Evolutionary conservation across 331 rosid genomes (phyloP).

Genomic region (Telfairia occidentalis): DNA sequence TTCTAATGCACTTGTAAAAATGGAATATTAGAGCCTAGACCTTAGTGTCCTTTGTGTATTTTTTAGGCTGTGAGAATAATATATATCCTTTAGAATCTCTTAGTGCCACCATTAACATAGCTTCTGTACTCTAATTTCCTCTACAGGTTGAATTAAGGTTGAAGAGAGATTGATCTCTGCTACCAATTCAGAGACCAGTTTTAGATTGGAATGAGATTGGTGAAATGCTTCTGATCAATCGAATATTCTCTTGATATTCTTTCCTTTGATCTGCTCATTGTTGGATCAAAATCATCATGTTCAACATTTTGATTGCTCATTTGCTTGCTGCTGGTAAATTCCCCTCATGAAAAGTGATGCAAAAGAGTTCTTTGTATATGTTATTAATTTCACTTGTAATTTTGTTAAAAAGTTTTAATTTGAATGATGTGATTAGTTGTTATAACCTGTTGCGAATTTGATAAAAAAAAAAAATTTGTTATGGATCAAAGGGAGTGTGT

Average conservation of each 20-base stretch:
- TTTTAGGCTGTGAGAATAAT: slow-evolving; percentile 9
- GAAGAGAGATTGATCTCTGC: neutral
- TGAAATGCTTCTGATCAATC: neutral
- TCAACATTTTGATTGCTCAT: neutral
- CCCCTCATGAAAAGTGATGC: neutral
- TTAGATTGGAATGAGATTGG: neutral
- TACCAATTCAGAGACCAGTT: neutral
- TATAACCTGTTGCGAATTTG: no score
- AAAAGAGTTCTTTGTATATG: neutral
- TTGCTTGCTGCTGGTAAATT: neutral
- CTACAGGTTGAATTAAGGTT: slow-evolving; percentile 1
- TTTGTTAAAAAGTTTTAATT: no score
- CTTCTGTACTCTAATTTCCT: neutral
- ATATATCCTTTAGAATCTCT: neutral
- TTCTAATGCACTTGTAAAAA: slow-evolving; percentile 37
- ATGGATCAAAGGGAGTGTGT: no score
- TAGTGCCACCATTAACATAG: slow-evolving; percentile 1
- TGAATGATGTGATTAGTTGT: no score
- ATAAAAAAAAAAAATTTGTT: no score
- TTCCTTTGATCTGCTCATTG: neutral
- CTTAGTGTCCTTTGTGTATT: neutral
- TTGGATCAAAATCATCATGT: neutral
- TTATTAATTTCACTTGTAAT: neutral
- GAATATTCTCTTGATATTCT: neutral
- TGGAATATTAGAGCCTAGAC: slow-evolving; percentile 27